Evolutionary conservation across 441 rosid species (phyloP), one percentile per base, ranked within the genome.

Genomic region (Brassica hybrid): DNA sequence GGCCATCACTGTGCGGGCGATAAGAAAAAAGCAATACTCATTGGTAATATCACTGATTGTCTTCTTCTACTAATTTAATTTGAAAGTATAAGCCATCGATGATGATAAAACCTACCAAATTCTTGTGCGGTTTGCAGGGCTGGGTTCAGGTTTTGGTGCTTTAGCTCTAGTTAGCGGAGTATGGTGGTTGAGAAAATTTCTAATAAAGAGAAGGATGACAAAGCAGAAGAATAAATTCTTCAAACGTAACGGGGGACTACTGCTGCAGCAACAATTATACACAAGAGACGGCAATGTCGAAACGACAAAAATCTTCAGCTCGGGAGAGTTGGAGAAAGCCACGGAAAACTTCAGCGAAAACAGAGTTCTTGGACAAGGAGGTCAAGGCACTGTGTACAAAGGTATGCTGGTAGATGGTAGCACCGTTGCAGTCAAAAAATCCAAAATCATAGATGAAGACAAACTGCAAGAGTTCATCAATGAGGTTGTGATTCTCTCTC

Each of bases 401-500:
- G 93, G 93, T 7, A 85, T 84, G 83, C 88, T 92, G 30, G 9
- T 52, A 16, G 58, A 52, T 52, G 79, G 96, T 61, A 86, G 87
- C 4, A 75, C 71, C 1, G 91, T 92, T 45, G 96, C 97, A 16
- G 85, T 92, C 2, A 92, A 89, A 78, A 84, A 78, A 12, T 93
- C 97, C 3, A 92, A 89, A 85, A 87, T 85, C 10, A 86, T 93
- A 7, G 90, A 87, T 80, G 76, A 86, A 73, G 90, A 88, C 79
- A 88, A 94, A 73, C 82, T 89, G 1, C 72, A 75, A 58, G 78
- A 75, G 48, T 75, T 75, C 50, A 91, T 92, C 41, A 92, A 92
- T 38, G 97, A 92, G 80, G 90, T 92, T 1, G 89, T 89, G 48
- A 90, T 92, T 19, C 90, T 92, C 17, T 88, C 94, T 3, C 91